Evolutionary conservation across 768 basidiomycete species (phyloP).

Genomic region (Trametes sanguinea): DNA sequence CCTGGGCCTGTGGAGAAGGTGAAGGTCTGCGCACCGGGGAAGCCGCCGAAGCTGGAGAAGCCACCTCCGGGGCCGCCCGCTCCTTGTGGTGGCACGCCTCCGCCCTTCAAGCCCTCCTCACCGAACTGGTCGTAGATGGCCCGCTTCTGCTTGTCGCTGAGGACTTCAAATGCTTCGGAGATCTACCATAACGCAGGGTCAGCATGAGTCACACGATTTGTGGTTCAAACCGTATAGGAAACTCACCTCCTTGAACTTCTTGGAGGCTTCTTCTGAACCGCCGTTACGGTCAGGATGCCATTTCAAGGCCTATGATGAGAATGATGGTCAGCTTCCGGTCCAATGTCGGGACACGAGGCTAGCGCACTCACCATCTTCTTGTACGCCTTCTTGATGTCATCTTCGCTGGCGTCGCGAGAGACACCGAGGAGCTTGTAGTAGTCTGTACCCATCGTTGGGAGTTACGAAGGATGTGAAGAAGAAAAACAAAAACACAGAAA

Average conservation of each 20-base stretch:
- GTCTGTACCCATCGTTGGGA: slow-evolving; percentile 69
- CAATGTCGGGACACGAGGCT: neutral
- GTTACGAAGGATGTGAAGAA: slow-evolving; percentile 1
- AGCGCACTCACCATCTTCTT: slow-evolving; percentile 76
- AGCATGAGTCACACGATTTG: slow-evolving; percentile 3
- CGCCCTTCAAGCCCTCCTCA: slow-evolving; percentile 89
- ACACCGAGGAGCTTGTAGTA: slow-evolving; percentile 88
- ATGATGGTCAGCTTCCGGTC: neutral
- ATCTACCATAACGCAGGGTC: slow-evolving; percentile 50
- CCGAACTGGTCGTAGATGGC: slow-evolving; percentile 91
- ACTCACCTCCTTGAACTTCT: slow-evolving; percentile 88
- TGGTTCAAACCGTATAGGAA: neutral
- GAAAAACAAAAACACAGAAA: neutral
- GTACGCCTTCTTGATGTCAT: slow-evolving; percentile 92
- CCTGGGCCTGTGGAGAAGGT: slow-evolving; percentile 30
- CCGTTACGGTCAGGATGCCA: slow-evolving; percentile 94
- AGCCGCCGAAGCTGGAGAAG: slow-evolving; percentile 26
- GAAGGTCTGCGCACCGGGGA: slow-evolving; percentile 30
- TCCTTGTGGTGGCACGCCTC: slow-evolving; percentile 55
- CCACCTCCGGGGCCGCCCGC: slow-evolving; percentile 50
- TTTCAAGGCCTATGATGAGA: slow-evolving; percentile 65
- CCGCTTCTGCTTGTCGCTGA: slow-evolving; percentile 85
- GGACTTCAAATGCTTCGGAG: slow-evolving; percentile 94
- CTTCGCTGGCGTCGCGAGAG: slow-evolving; percentile 69
- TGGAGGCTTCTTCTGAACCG: slow-evolving; percentile 81